Evolutionary conservation across 202 grass and related monocot genomes (phyloP).

Genomic region (Panicum hallii): DNA sequence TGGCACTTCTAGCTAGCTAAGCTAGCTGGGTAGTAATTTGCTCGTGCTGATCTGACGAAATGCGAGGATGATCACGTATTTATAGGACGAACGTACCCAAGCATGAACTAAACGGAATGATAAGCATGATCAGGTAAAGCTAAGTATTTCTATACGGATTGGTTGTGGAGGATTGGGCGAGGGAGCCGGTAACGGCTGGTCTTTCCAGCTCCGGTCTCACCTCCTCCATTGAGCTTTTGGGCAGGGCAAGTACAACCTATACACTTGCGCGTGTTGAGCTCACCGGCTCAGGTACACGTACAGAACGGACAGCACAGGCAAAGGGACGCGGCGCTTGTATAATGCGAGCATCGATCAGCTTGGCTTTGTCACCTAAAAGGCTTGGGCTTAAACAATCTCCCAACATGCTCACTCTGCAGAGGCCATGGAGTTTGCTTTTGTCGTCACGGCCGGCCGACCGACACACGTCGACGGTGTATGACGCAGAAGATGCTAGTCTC

Average conservation of each 20-base stretch:
- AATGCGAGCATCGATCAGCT: background rate
- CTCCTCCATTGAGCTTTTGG: constrained; percentile 40
- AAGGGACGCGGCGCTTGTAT: constrained; percentile 7
- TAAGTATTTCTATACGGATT: background rate
- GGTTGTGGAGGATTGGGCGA: constrained; percentile 1
- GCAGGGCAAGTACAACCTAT: constrained; percentile 62
- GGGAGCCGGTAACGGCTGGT: constrained; percentile 49
- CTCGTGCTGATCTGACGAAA: background rate
- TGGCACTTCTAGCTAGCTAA: background rate
- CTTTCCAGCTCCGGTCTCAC: constrained; percentile 54
- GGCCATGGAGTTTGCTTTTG: constrained; percentile 11
- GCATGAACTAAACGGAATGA: background rate
- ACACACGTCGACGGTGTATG: constrained; percentile 12
- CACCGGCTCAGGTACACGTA: constrained; percentile 35
- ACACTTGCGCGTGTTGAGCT: constrained; percentile 35
- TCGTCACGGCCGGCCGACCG: background rate
- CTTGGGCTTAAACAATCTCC: background rate
- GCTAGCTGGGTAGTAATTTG: background rate
- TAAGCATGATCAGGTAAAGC: background rate
- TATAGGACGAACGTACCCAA: constrained; percentile 18
- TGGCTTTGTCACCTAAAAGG: constrained; percentile 26
- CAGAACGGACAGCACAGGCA: constrained; percentile 6
- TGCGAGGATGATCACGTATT: background rate
- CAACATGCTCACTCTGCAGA: background rate
- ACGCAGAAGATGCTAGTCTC: background rate